phyloP scores from a whole-genome alignment of 768 basidiomycete species.

The Pholiota microspora region DNA sequence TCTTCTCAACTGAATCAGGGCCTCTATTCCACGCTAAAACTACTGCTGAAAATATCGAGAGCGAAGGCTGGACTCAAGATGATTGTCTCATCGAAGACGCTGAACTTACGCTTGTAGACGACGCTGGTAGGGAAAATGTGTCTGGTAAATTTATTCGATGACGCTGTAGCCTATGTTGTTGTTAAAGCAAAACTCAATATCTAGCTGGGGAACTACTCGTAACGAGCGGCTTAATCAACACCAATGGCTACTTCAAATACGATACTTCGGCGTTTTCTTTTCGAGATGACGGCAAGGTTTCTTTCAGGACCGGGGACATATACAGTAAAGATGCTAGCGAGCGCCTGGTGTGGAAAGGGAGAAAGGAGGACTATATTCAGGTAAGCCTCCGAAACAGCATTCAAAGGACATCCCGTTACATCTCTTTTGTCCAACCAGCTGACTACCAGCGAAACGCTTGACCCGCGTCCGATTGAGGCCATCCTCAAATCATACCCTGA shows the following conservation, averaged over 20 bases:
- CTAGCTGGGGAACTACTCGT: constrained; percentile 28
- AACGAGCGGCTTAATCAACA: constrained; percentile 20
- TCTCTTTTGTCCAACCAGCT: constrained; percentile 11
- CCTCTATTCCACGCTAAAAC: constrained; percentile 18
- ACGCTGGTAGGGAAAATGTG: constrained; percentile 8
- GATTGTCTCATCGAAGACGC: constrained; percentile 18
- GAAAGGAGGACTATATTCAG: constrained; percentile 28
- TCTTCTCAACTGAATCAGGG: constrained; percentile 9
- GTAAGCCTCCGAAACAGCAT: constrained; percentile 12
- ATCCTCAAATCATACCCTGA: constrained; percentile 16
- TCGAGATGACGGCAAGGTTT: constrained; percentile 17
- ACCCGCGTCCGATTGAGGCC: constrained; percentile 26
- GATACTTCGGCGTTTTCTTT: constrained; percentile 19
- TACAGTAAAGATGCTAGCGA: constrained; percentile 12
- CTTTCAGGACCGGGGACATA: constrained; percentile 27
- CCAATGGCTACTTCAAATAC: constrained; percentile 21
- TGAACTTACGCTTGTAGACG: constrained; percentile 17
- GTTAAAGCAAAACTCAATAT: no score
- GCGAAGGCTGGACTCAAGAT: constrained; percentile 15
- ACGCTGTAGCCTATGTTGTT: no score
- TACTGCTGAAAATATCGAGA: constrained; percentile 1
- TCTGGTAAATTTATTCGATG: background rate
- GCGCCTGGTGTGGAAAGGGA: constrained; percentile 24
- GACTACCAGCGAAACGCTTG: constrained; percentile 24
- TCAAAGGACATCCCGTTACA: background rate